phyloP scores from a whole-genome alignment of 139 green algal genomes.

The Dunaliella sp. region DNA sequence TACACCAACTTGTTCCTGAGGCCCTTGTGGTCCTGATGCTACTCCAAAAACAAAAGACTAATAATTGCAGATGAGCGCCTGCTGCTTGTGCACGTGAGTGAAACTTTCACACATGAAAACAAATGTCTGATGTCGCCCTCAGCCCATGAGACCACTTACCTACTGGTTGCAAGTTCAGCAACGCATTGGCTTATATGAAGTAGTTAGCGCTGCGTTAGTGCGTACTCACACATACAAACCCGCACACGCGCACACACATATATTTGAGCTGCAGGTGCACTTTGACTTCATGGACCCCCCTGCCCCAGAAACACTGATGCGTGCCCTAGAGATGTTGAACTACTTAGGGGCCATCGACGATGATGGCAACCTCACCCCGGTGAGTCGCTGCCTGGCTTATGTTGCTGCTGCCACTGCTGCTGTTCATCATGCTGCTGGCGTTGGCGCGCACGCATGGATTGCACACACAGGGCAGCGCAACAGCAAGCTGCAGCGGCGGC shows the following conservation, averaged over 20 bases:
- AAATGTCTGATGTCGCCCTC: too few species aligned
- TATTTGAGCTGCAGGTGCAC: conserved; percentile 92
- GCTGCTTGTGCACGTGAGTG: too few species aligned
- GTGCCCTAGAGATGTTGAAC: conserved; percentile 98
- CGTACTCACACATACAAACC: neutral
- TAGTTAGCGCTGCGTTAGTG: neutral
- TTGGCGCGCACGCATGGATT: neutral
- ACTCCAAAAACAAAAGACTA: neutral
- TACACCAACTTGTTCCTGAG: neutral
- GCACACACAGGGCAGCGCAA: neutral
- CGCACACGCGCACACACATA: neutral
- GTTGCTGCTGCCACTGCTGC: neutral
- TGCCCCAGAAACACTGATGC: conserved; percentile 98
- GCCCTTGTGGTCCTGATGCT: neutral
- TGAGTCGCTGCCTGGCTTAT: conserved; percentile 24
- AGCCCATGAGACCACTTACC: too few species aligned
- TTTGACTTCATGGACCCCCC: conserved; percentile 99
- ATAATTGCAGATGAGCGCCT: neutral
- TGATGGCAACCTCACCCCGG: conserved; percentile 91
- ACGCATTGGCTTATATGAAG: neutral
- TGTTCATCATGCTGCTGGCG: neutral
- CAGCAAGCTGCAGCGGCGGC: neutral
- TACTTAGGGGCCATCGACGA: conserved; percentile 99
- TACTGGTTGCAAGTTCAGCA: neutral
- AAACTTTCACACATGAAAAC: too few species aligned